These are phyloP conservation scores for Vigna nakashimae DNA, from an alignment of 306 rosid species.

Conservation along the genomic window DNA sequence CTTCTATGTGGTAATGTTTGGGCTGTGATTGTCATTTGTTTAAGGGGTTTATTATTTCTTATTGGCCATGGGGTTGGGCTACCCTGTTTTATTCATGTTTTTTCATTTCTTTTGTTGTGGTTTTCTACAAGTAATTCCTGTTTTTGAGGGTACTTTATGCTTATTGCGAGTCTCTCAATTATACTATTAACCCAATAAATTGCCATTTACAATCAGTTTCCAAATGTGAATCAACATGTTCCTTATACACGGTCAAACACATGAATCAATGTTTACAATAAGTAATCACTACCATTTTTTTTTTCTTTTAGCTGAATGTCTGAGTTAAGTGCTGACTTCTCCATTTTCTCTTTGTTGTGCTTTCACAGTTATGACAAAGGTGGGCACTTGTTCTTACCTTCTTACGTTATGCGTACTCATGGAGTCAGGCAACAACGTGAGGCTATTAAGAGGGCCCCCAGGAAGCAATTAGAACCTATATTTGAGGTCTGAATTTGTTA, in stretches of 20 bases:
- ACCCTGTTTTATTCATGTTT: constrained; percentile 8
- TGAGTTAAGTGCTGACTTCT: constrained; percentile 14
- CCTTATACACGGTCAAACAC: constrained; percentile 14
- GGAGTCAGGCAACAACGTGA: constrained; percentile 94
- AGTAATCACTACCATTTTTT: constrained; percentile 9
- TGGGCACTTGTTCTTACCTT: constrained; percentile 88
- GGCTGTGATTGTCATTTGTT: background rate
- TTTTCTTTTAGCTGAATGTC: constrained; percentile 28
- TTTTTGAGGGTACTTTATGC: constrained; percentile 26
- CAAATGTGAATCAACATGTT: constrained; percentile 19
- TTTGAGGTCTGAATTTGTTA: constrained; percentile 66
- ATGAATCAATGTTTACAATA: constrained; percentile 21
- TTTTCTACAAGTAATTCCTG: background rate
- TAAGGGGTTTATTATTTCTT: constrained; percentile 9
- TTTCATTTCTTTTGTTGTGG: constrained; percentile 20
- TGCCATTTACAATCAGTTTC: constrained; percentile 31
- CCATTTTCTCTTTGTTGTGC: constrained; percentile 37
- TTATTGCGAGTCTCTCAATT: background rate
- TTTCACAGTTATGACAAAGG: constrained; percentile 88
- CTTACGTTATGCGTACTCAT: constrained; percentile 90
- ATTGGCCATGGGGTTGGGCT: constrained; percentile 21
- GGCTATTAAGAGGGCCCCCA: constrained; percentile 77
- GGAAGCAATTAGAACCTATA: constrained; percentile 72
- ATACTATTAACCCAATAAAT: constrained; percentile 5
- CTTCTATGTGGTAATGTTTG: constrained; percentile 33